Evolutionary conservation across 2,329 filamentous ascomycete genomes (phyloP).

Genomic region (Cercospora sojina): DNA sequence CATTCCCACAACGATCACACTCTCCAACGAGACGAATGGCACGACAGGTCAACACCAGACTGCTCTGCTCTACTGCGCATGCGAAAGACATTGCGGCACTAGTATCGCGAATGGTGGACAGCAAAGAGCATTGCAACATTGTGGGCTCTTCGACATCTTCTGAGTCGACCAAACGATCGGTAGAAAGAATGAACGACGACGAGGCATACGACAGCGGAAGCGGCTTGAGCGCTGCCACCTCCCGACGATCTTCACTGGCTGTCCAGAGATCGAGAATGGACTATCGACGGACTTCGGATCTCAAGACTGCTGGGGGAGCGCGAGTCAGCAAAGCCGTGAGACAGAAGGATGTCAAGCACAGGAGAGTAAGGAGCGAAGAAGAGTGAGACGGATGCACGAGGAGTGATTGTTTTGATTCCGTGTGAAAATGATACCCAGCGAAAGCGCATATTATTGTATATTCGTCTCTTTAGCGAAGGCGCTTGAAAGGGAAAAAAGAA

Average conservation of each 20-base stretch:
- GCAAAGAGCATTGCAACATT: slow-evolving; percentile 44
- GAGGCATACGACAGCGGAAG: slow-evolving; percentile 33
- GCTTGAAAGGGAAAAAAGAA: slow-evolving; percentile 10
- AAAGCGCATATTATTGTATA: not conserved
- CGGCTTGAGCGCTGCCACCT: slow-evolving; percentile 14
- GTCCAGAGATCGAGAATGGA: slow-evolving; percentile 18
- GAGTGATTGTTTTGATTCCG: slow-evolving; percentile 5
- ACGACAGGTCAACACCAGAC: slow-evolving; percentile 43
- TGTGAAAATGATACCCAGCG: not conserved
- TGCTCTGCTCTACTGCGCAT: slow-evolving; percentile 44
- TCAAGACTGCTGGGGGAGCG: slow-evolving; percentile 26
- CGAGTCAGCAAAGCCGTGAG: slow-evolving; percentile 32
- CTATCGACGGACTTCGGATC: slow-evolving; percentile 28
- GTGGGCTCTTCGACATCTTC: not conserved
- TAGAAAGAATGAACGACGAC: slow-evolving; percentile 23
- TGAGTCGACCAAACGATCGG: not conserved
- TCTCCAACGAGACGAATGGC: slow-evolving; percentile 42
- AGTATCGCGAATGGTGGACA: slow-evolving; percentile 44
- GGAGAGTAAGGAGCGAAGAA: slow-evolving; percentile 25
- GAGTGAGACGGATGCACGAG: slow-evolving; percentile 10
- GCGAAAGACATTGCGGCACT: slow-evolving; percentile 44
- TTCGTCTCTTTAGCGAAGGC: slow-evolving; percentile 19
- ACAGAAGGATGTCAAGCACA: slow-evolving; percentile 24
- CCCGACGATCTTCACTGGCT: slow-evolving; percentile 27
- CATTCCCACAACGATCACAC: slow-evolving; percentile 29